These are phyloP conservation scores for Metschnikowia kofuensis DNA, from an alignment of 805 yeast genomes.

Conservation along the genomic window DNA sequence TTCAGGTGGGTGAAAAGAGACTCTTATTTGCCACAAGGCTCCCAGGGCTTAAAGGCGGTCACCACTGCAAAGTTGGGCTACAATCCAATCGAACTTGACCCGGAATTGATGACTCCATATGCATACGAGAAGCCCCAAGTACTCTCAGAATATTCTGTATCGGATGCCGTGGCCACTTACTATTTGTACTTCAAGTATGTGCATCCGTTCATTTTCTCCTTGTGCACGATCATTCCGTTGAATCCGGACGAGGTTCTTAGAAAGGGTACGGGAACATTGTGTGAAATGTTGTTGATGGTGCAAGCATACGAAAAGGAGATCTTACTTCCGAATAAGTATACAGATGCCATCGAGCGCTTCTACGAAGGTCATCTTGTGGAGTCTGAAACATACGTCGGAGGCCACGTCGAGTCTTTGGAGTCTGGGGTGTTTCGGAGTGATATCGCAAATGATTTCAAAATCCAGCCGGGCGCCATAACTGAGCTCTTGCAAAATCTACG, in stretches of 20 bases:
- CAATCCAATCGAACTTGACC: conserved; percentile 94
- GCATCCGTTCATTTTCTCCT: conserved; percentile 93
- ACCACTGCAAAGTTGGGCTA: conserved; percentile 94
- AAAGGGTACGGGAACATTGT: conserved; percentile 97
- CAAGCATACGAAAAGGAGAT: conserved; percentile 83
- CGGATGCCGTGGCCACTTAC: conserved; percentile 99
- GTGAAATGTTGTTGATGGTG: conserved; percentile 96
- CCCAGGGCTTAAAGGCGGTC: conserved; percentile 97
- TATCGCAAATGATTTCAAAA: conserved; percentile 65
- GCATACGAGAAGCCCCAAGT: conserved; percentile 92
- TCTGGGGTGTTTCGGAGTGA: conserved; percentile 98
- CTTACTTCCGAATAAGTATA: conserved; percentile 87
- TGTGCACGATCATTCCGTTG: conserved; percentile 91
- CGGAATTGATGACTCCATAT: conserved; percentile 97
- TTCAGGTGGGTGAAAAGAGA: conserved; percentile 98
- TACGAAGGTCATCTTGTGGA: conserved; percentile 92
- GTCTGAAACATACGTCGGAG: conserved; percentile 97
- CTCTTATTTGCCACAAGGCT: conserved; percentile 95
- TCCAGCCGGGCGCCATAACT: conserved; percentile 81
- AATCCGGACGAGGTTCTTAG: conserved; percentile 95
- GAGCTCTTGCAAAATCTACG: conserved; percentile 72
- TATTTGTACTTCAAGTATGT: conserved; percentile 94
- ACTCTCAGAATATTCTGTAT: conserved; percentile 93
- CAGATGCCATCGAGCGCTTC: conserved; percentile 91
- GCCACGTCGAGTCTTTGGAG: conserved; percentile 95